Conservation (phyloP, 768 basidiomycete genomes). For the Boletus vinaceobasis region DNA sequence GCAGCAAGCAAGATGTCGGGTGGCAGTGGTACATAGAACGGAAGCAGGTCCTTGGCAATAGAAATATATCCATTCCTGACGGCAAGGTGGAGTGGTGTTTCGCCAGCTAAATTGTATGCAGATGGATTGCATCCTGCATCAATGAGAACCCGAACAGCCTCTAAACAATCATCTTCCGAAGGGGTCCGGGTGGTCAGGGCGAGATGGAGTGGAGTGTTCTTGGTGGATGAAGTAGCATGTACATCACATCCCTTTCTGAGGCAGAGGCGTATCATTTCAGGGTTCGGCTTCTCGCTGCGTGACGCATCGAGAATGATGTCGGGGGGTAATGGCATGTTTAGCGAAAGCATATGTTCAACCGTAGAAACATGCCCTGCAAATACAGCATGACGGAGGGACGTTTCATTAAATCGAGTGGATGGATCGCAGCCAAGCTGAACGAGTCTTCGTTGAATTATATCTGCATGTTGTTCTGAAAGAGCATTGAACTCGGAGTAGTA, state of each 20-base stretch:
- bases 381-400: not conserved
- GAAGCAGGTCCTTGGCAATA: not conserved
- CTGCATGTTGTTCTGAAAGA: not conserved
- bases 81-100: not conserved
- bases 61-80: not conserved
- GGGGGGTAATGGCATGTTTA: not conserved
- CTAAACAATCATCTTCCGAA: not conserved
- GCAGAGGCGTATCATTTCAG: not conserved
- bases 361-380: slow-evolving; percentile 1
- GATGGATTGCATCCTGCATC: slow-evolving; percentile 9
- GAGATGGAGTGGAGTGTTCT: slow-evolving; percentile 4
- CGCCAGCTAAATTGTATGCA: not conserved
- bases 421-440: slow-evolving; percentile 1
- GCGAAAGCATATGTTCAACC: slow-evolving; percentile 2
- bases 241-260: not conserved
- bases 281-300: not conserved
- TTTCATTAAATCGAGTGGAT: not conserved
- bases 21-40: not conserved
- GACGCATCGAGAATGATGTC: slow-evolving; percentile 6
- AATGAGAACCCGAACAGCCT: not conserved
- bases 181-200: not conserved
- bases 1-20: not conserved
- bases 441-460: slow-evolving; percentile 2
- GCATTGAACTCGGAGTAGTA: too few relatives aligned
- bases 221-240: not conserved